Evolutionary conservation across 148 eudicot genomes (phyloP), one percentile per base, ranked within the genome.

Genomic region (Cornus florida): DNA sequence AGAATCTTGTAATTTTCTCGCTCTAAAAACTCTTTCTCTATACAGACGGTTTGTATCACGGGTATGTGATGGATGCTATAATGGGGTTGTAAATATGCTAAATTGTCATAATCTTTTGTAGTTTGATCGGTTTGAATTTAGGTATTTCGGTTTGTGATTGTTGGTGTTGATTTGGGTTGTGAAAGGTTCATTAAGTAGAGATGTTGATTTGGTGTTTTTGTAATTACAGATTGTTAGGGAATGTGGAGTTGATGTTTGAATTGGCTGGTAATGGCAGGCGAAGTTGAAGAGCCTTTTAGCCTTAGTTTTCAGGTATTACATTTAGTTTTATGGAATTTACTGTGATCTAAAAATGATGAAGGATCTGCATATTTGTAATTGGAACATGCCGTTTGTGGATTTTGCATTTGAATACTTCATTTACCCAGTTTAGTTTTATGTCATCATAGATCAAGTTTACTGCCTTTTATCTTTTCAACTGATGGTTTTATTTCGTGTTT

Each of bases 251-350:
- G 80, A 67, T 67, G 57, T 73, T 69, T 53, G 72, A 38, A 12
- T 79, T 56, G 76, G 66, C 75, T 67, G 31, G 70, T 74, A 28
- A 88, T 90, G 93, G 87, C 90, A 59, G 89, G 91, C 60, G 85
- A 87, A 68, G 77, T 89, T 75, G 83, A 87, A 78, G 90, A 91
- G 67, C 88, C 90, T 10, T 75, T 84, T 71, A 79, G 79, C 57
- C 84, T 84, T 74, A 75, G 77, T 73, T 87, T 87, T 83, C 87
- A 79, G 92, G 94, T 89, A 85, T n/a, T 4, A 6, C 17, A 69
- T 60, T 77, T 32, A 16, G 7, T 64, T 83, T 78, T 38, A 10
- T 32, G 33, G 5, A 20, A 35, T 59, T 65, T 31, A 62, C 48
- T 48, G 43, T 19, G 48, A 70, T 62, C 71, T 70, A 3, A 39